Base-by-base conservation (phyloP, 768 basidiomycete genomes). In the Suillus subluteus region DNA sequence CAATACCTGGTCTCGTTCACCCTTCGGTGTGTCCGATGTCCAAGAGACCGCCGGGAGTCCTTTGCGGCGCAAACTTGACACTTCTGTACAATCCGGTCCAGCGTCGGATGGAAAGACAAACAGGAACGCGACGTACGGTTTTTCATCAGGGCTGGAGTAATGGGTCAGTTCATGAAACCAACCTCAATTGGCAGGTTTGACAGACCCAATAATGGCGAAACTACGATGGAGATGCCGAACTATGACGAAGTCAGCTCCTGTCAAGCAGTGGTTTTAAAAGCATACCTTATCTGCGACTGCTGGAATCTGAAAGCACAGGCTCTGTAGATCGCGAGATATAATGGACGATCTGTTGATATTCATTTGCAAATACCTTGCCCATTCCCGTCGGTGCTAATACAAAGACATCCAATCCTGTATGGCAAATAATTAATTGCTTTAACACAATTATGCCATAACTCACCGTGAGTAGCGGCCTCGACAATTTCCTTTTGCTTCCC, bases 321-420 rank as follows among this genome's bases (percentile, higher is more conserved):
- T 94, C 92, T 94, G 62, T 5, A 26, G 6, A 62, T 56, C 15
- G 43, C 26, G 23, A 55, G 54, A 63, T 58, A 62, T 30, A 16
- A 12, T 62, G 13, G 18, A 1, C 54, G 23, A 15, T 3, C 4
- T 26, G 32, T 6, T 4, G 43, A 16, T 6, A 41, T 18, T n/a
- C 30, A 44, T 32, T 12, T 50, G 21, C 32, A 30, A 2, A 6
- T 41, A 90, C 93, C 84, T 95, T 95, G 41, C 94, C 94, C 91
- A 95, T 92, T 5, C 94, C 92, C 12, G 94, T 95, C 0, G 94
- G 92, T 21, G 93, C 94, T 3, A 94, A 82, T 12, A 93, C 91
- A 59, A 94, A 83, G 16, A 94, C 87, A 75, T 94, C 92, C 11
- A 77, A 78, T 5, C 90, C 92, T 92, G 65, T 6, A 44, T 30